Evolutionary conservation across 2,329 filamentous ascomycete genomes (phyloP), one percentile per base, ranked within the genome.

Genomic region (Taxawa tesnikishii): DNA sequence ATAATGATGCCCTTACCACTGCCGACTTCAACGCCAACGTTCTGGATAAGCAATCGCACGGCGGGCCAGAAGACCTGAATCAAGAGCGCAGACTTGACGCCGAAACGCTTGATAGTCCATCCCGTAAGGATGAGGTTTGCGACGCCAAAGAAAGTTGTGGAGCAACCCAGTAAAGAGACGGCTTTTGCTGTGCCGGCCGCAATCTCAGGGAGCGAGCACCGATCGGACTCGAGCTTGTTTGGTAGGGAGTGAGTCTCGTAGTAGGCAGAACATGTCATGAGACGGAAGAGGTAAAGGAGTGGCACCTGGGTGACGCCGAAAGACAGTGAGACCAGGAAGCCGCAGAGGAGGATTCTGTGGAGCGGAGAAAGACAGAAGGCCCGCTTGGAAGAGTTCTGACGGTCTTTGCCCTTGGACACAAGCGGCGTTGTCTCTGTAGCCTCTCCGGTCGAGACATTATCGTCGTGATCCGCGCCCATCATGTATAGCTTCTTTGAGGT

Each of bases 221-320:
- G 62, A 37, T 75, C 68, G 12, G 18, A 13, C 4, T 60, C 60
- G 4, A 51, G 44, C 1, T 62, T 64, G 7, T 55, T 43, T 30
- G 58, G 69, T 0, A 65, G 62, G 9, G 68, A 62, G 44, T 80
- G 69, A 3, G 59, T 58, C 21, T 63, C 57, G 53, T 82, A 83
- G 49, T 74, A 83, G 31, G 69, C 66, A 33, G 83, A 73, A 53
- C 79, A 83, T 30, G 73, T 74, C 76, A 83, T 82, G 2, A 79
- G 49, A 36, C 75, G 73, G 43, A 83, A 81, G 15, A 77, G 73
- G 50, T 78, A 79, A 28, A 79, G 51, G 5, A 68, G 49, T 44
- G 63, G 63, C 4, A 66, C 63, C 45, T 67, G 63, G 0, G 65
- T 68, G 13, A 67, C 60, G 13, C 58, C 53, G 44, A 68, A 67